phyloP scores from a whole-genome alignment of 176 grass and related monocot species.

The Eleusine indica region DNA sequence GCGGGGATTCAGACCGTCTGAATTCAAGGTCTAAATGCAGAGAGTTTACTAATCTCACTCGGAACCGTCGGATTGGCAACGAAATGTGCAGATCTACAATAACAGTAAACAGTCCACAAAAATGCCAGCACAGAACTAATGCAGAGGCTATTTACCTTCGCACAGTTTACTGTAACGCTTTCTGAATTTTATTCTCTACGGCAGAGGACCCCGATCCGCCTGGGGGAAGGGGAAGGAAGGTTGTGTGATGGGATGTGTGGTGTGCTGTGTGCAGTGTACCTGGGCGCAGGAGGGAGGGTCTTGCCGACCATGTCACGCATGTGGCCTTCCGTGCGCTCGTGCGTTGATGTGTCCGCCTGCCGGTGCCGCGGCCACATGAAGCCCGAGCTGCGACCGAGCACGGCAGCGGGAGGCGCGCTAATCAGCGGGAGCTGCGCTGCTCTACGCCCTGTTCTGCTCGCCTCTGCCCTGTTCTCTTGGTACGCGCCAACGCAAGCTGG shows the following conservation, averaged over 20 bases:
- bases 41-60: too few relatives aligned
- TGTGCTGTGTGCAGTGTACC: conserved; percentile 17
- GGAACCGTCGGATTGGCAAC: too few relatives aligned
- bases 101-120: too few relatives aligned
- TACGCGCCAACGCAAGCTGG: not conserved
- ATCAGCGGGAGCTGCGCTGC: too few relatives aligned
- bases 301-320: not conserved
- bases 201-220: too few relatives aligned
- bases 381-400: not conserved
- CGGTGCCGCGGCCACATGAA: conserved; percentile 41
- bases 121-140: too few relatives aligned
- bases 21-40: too few relatives aligned
- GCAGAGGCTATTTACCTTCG: too few relatives aligned
- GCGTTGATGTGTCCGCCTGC: conserved; percentile 16
- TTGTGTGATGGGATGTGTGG: not conserved
- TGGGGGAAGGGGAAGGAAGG: not conserved
- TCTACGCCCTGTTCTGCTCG: not conserved
- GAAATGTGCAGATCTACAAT: too few relatives aligned
- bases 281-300: not conserved
- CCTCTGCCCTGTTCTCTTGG: not conserved
- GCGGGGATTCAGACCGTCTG: too few relatives aligned
- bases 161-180: too few relatives aligned
- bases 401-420: not conserved
- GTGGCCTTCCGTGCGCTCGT: conserved; percentile 30
- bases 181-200: too few relatives aligned